Evolutionary conservation across 805 yeast species (phyloP).

Genomic region (Ogataea siamensis): DNA sequence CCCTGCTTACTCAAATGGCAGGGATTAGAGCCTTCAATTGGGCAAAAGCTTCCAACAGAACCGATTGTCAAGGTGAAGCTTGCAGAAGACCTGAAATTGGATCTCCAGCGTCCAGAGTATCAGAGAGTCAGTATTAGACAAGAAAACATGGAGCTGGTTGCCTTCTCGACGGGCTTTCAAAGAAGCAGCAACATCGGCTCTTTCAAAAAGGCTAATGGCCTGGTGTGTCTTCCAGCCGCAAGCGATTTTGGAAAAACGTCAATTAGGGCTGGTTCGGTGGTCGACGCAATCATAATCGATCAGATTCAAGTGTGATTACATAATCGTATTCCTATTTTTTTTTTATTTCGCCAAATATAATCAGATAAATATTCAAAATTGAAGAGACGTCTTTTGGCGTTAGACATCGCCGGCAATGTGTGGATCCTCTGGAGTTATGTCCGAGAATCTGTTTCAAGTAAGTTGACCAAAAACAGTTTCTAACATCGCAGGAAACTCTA

Average conservation of each 20-base stretch:
- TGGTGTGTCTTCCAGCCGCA: conserved; percentile 42
- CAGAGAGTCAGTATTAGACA: conserved; percentile 43
- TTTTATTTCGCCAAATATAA: not conserved
- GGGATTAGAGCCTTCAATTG: conserved; percentile 28
- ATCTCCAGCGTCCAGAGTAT: conserved; percentile 48
- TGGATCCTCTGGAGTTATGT: conserved; percentile 17
- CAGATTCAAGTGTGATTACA: conserved; percentile 6
- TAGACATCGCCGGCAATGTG: conserved; percentile 13
- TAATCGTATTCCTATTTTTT: not conserved
- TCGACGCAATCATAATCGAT: conserved; percentile 31
- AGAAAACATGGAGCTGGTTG: conserved; percentile 31
- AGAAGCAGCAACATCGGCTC: conserved; percentile 50
- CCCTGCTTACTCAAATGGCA: conserved; percentile 41
- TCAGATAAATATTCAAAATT: not conserved
- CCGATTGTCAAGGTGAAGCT: conserved; percentile 39
- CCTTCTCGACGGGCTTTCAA: conserved; percentile 48
- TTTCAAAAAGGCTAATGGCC: conserved; percentile 45
- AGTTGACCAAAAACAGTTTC: conserved; percentile 5
- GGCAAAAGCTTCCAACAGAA: conserved; percentile 23
- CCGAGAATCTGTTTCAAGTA: conserved; percentile 17
- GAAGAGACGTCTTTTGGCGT: conserved; percentile 8
- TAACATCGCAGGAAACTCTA: conserved; percentile 28
- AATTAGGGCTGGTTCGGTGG: conserved; percentile 23
- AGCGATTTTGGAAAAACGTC: conserved; percentile 13
- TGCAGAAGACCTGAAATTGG: conserved; percentile 35